Percentiles rank a stretch among this genome's conserved stretches.
phyloP scores from a whole-genome alignment of 192 early-diverging fungal genomes.

The Dissophora globulifera region DNA sequence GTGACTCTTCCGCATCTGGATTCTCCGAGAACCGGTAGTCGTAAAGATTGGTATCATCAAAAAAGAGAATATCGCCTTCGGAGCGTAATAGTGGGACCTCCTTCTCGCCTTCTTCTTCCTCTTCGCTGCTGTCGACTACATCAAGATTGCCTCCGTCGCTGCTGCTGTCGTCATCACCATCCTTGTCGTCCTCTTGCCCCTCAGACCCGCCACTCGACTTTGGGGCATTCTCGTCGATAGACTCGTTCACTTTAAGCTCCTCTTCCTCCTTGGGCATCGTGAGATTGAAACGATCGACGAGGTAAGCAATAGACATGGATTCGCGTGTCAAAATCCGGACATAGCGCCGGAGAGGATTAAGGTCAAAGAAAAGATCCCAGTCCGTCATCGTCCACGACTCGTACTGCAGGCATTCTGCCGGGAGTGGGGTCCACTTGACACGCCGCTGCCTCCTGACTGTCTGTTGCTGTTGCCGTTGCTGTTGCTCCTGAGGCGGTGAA shows the following conservation, averaged over 20 bases:
- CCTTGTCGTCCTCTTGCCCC: too few relatives aligned
- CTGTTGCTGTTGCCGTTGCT: background rate
- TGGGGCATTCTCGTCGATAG: background rate
- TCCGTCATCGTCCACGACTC: constrained; percentile 63
- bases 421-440: constrained; percentile 39
- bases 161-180: background rate
- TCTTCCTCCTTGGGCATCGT: constrained; percentile 23
- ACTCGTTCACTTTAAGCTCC: background rate
- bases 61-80: constrained; percentile 38
- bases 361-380: constrained; percentile 64
- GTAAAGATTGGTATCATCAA: constrained; percentile 54
- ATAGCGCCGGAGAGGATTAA: constrained; percentile 50
- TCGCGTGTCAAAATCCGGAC: constrained; percentile 55
- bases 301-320: constrained; percentile 40
- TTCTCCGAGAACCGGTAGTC: constrained; percentile 59
- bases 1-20: constrained; percentile 24
- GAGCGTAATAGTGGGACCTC: constrained; percentile 21
- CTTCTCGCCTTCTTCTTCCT: constrained; percentile 20
- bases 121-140: background rate
- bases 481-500: background rate
- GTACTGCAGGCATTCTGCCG: constrained; percentile 65
- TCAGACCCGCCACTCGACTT: background rate
- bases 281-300: constrained; percentile 23
- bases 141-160: background rate
- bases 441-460: background rate